phyloP scores from a whole-genome alignment of 176 grass and related monocot species.

The Oryza nivara region DNA sequence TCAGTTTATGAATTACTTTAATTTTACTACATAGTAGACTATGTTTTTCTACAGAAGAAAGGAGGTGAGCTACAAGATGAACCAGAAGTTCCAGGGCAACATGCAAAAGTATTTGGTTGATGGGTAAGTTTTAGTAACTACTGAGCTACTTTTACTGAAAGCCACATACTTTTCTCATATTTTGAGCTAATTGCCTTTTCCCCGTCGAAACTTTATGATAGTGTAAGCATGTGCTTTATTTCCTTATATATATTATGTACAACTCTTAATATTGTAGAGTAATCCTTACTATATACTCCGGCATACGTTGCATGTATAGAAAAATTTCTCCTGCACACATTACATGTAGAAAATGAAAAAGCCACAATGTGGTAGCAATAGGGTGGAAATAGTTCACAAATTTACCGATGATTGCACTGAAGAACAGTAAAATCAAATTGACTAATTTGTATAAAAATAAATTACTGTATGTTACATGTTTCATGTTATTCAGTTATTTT shows the following conservation, averaged over 20 bases:
- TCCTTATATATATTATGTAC: background rate
- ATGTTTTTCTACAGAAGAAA: conserved; percentile 59
- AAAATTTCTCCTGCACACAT: background rate
- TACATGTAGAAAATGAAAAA: background rate
- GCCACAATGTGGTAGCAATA: background rate
- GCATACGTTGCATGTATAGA: background rate
- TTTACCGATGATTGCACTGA: background rate
- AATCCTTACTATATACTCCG: background rate
- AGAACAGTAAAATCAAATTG: background rate
- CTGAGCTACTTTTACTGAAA: background rate
- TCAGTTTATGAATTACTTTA: background rate
- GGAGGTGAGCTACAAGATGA: conserved; percentile 86
- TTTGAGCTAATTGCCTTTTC: background rate
- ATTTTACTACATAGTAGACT: conserved; percentile 1
- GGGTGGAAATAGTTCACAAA: conserved; percentile 7
- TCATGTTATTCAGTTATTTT: background rate
- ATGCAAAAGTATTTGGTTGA: conserved; percentile 84
- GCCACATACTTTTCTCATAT: conserved; percentile 4
- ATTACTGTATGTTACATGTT: background rate
- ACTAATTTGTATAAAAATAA: conserved; percentile 6
- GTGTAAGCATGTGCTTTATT: background rate
- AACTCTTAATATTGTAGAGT: background rate
- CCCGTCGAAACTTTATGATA: background rate
- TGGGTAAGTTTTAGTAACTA: conserved; percentile 49
- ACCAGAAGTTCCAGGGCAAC: conserved; percentile 80